Conservation (phyloP, 163 green algal genomes). For the Scenedesmus sp. region DNA sequence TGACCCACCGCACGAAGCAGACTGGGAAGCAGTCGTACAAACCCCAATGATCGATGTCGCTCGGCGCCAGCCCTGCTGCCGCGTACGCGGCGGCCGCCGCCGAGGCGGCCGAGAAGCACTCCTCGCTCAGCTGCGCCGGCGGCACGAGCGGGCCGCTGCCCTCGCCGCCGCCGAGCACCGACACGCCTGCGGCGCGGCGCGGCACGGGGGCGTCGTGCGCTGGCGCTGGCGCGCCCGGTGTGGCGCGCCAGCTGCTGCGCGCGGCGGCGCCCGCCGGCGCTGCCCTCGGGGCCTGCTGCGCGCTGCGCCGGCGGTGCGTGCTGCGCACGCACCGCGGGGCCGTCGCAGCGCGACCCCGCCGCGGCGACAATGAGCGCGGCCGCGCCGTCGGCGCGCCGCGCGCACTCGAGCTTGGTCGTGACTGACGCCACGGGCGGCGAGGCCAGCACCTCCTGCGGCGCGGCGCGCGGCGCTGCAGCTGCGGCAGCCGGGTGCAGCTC, state of each 20-base stretch:
- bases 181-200: constrained; percentile 34
- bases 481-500: not conserved
- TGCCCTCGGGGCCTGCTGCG: too few species aligned
- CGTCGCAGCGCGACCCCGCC: not conserved
- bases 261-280: too few species aligned
- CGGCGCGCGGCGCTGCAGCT: not conserved
- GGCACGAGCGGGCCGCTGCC: constrained; percentile 26
- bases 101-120: constrained; percentile 35
- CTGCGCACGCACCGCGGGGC: too few species aligned
- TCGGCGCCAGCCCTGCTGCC: not conserved
- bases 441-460: constrained; percentile 35
- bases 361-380: constrained; percentile 31
- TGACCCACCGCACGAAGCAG: constrained; percentile 27
- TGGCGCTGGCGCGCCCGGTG: too few species aligned
- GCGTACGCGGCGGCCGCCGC: constrained; percentile 33
- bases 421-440: constrained; percentile 29
- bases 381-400: constrained; percentile 41
- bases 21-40: constrained; percentile 49
- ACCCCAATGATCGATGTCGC: constrained; percentile 39
- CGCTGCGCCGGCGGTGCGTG: not conserved
- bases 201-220: too few species aligned
- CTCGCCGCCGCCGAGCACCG: constrained; percentile 32
- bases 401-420: constrained; percentile 45
- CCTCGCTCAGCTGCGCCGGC: constrained; percentile 13
- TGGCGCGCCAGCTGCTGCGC: too few species aligned